A percentile compares a stretch with the other conserved stretches of the same genome.
Evolutionary conservation across 2,329 filamentous ascomycete species (phyloP).

Genomic region (Myriosclerotinia curreyana): DNA sequence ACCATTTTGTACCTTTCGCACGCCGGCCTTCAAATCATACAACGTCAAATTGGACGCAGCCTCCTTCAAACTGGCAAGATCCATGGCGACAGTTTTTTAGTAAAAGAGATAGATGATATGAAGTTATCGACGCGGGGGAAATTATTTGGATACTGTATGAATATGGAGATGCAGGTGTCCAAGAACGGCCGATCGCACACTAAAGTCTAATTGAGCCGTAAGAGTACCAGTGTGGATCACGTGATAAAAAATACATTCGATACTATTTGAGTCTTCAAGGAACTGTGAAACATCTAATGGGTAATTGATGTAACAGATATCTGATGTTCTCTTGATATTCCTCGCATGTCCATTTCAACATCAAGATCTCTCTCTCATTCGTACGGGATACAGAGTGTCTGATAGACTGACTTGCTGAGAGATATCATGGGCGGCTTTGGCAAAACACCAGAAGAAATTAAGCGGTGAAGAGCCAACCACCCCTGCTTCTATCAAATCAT

Average conservation of each 20-base stretch:
- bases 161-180: conserved; percentile 21
- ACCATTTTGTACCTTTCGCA: conserved; percentile 78
- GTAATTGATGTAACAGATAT: neutral
- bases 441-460: neutral
- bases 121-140: conserved; percentile 21
- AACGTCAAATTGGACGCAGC: conserved; percentile 70
- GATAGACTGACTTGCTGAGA: no score
- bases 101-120: neutral
- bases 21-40: conserved; percentile 73
- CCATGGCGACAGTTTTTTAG: conserved; percentile 48
- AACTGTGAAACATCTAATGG: neutral
- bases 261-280: no score
- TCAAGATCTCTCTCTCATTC: neutral
- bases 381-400: neutral
- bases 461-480: conserved; percentile 5
- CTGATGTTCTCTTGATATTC: no score
- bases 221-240: neutral
- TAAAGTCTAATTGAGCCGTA: neutral
- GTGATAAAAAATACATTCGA: rapidly evolving
- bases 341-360: neutral
- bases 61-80: conserved; percentile 64
- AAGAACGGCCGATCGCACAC: conserved; percentile 14
- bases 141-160: conserved; percentile 22
- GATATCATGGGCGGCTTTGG: neutral
- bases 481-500: neutral